Base-by-base conservation (phyloP, 2,329 filamentous ascomycete genomes). In the Chaetomium sp. region DNA sequence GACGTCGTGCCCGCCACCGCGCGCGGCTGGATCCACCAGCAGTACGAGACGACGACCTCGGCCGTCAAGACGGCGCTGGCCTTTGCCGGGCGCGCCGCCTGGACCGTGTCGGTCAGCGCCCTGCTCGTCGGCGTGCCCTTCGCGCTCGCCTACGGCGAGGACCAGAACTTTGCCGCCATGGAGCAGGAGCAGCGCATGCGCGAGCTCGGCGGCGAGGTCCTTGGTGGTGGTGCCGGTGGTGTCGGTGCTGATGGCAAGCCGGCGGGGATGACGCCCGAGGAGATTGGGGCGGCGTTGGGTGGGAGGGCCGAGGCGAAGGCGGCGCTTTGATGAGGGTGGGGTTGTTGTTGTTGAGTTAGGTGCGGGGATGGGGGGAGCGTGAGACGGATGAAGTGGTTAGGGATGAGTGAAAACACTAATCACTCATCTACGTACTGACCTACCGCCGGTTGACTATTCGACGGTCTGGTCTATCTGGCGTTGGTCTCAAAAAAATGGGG, bases 111-210 rank as follows among this genome's bases (percentile, higher is more conserved):
- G 79, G 97, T 93, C 69, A 93, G 90, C 67, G 92, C 92, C 66
- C 85, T 99, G 75, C 82, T 99, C 76, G 81, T 98, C 69, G 93
- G 93, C 72, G 92, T 98, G 59, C 95, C 95, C 63, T 98, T 93
- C 84, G 93, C 93, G 65, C 83, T 99, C 71, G 94, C 93, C 65
- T 94, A 93, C 76, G 89, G 90, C 69, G 95, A 99, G 83, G 95
- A 99, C 83, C 93, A 97, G 84, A 92, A 97, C 83, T 88, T 96
- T 77, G 84, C 94, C 70, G 94, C 97, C 83, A 96, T 97, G 92
- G 95, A 99, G 87, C 88, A 93, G 79, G 94, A 97, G 82, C 93
- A 93, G 86, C 89, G 90, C 78, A 95, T 97, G 92, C 90, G 95
- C 78, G 92, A 97, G 85, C 87, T 90, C 74, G 92, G 92, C 69